Evolutionary conservation across 2,329 filamentous ascomycete species (phyloP).

Genomic region (Xylariaceae sp.): DNA sequence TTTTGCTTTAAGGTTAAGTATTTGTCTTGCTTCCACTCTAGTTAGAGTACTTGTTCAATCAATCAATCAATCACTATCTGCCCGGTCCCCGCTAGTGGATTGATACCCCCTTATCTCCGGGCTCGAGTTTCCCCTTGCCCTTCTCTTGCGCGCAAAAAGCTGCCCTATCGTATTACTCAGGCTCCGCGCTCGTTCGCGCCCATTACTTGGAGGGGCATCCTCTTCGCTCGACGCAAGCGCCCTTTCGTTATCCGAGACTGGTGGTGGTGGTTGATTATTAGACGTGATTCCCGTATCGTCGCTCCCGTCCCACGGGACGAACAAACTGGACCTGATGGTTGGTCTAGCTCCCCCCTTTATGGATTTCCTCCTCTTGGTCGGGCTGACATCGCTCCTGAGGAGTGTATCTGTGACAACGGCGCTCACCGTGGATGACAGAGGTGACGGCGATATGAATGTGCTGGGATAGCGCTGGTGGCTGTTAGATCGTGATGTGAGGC

Average conservation of each 20-base stretch:
- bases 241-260: constrained; percentile 14
- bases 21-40: too few relatives aligned
- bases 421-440: constrained; percentile 53
- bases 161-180: constrained; percentile 36
- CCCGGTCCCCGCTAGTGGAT: constrained; percentile 5
- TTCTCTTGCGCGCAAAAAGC: constrained; percentile 31
- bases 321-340: constrained; percentile 49
- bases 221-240: constrained; percentile 20
- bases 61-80: constrained; percentile 6
- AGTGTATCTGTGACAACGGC: constrained; percentile 53
- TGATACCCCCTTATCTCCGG: constrained; percentile 21
- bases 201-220: constrained; percentile 9
- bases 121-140: constrained; percentile 24
- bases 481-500: constrained; percentile 31
- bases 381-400: constrained; percentile 40
- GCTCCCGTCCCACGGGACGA: constrained; percentile 41
- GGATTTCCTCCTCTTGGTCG: constrained; percentile 38
- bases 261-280: constrained; percentile 20
- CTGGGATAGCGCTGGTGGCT: constrained; percentile 39
- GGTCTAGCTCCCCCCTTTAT: constrained; percentile 44
- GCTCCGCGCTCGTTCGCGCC: constrained; percentile 34
- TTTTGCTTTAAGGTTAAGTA: too few relatives aligned
- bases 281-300: constrained; percentile 14
- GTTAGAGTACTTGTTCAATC: not conserved
- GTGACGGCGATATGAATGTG: constrained; percentile 54